phyloP scores from a whole-genome alignment of 768 basidiomycete species.

The Suillus hirtellus region DNA sequence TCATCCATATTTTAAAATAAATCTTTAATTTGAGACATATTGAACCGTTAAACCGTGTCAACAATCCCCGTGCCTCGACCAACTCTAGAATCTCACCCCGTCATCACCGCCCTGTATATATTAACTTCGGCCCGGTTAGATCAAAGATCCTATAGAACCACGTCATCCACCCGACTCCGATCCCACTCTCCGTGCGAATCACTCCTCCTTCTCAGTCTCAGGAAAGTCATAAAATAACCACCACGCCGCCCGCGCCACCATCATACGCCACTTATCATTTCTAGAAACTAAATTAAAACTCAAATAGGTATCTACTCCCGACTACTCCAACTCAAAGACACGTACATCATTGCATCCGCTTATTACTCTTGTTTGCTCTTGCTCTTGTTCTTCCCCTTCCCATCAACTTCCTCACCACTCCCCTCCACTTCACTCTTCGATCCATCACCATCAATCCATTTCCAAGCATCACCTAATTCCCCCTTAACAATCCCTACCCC shows the following conservation, averaged over 20 bases:
- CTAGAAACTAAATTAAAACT: neutral
- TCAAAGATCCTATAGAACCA: neutral
- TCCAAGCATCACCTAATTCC: conserved; percentile 71
- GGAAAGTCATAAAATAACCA: neutral
- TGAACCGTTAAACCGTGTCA: too few species aligned
- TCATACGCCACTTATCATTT: neutral
- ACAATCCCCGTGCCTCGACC: neutral
- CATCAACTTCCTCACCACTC: conserved; percentile 14
- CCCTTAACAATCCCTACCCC: conserved; percentile 59
- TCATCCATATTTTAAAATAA: neutral
- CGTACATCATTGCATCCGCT: conserved; percentile 8
- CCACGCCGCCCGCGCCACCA: conserved; percentile 4
- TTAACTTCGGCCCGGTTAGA: neutral
- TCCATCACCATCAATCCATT: conserved; percentile 59
- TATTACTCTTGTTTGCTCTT: conserved; percentile 8
- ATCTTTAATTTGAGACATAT: neutral
- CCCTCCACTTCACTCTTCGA: conserved; percentile 7
- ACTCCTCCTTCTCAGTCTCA: neutral
- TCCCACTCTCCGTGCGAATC: neutral
- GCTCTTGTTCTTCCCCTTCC: conserved; percentile 16
- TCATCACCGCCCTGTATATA: neutral
- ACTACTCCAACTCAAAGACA: neutral
- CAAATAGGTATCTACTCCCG: neutral
- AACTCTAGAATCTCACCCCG: neutral
- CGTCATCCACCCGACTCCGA: neutral